These are phyloP conservation scores for Geranium rotundifolium DNA, from an alignment of 345 rosid species.

Conservation along the genomic window DNA sequence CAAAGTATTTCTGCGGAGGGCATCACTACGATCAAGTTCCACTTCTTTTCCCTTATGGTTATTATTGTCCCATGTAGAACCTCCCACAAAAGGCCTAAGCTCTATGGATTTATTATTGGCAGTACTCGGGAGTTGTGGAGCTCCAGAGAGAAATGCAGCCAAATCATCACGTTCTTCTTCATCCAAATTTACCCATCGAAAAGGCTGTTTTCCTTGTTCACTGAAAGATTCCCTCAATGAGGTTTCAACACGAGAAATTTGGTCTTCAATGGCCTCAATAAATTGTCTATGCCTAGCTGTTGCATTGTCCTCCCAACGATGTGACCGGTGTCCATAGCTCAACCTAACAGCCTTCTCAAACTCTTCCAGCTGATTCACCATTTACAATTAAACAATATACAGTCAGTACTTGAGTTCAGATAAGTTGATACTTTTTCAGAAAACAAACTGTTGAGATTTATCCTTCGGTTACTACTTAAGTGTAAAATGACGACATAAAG, in stretches of 20 bases:
- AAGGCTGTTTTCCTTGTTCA: slow-evolving; percentile 54
- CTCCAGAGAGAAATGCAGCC: slow-evolving; percentile 68
- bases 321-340: slow-evolving; percentile 33
- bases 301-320: slow-evolving; percentile 30
- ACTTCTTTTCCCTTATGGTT: slow-evolving; percentile 16
- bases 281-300: slow-evolving; percentile 64
- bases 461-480: too few species aligned
- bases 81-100: slow-evolving; percentile 14
- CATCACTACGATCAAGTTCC: slow-evolving; percentile 17
- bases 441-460: too few species aligned
- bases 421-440: too few species aligned
- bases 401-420: background rate
- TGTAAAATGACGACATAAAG: too few species aligned
- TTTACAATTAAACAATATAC: slow-evolving; percentile 11
- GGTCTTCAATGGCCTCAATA: slow-evolving; percentile 55
- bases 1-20: slow-evolving; percentile 20
- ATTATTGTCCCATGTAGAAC: slow-evolving; percentile 18
- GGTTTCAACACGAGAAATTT: slow-evolving; percentile 49
- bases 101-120: slow-evolving; percentile 23
- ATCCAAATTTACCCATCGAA: slow-evolving; percentile 63
- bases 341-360: slow-evolving; percentile 66
- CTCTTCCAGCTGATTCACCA: slow-evolving; percentile 59
- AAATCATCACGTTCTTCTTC: slow-evolving; percentile 77
- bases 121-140: slow-evolving; percentile 22
- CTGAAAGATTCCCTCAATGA: slow-evolving; percentile 37